Conservation (phyloP, 352 stramenopile genomes). For the Blastocystis sp. region DNA sequence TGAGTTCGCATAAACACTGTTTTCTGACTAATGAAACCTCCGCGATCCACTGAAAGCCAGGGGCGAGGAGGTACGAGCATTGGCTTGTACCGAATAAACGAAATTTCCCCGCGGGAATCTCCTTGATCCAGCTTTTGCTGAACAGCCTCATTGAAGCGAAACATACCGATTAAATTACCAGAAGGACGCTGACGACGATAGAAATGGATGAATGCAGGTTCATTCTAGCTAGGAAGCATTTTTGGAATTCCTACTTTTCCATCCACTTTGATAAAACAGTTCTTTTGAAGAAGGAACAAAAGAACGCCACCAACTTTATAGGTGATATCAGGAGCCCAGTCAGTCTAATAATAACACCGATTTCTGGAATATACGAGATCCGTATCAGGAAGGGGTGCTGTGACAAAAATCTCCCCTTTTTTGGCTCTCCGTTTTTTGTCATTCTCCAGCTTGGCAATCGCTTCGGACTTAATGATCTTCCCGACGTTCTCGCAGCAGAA, state of each 20-base stretch:
- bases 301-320: conserved; percentile 68
- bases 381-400: neutral
- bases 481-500: conserved; percentile 59
- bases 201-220: conserved; percentile 64
- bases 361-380: neutral
- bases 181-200: conserved; percentile 46
- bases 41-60: conserved; percentile 80
- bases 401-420: conserved; percentile 30
- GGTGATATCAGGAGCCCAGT: conserved; percentile 52
- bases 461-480: conserved; percentile 58
- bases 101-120: conserved; percentile 72
- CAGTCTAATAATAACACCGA: neutral
- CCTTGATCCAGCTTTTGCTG: conserved; percentile 65
- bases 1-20: conserved; percentile 83
- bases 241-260: conserved; percentile 64
- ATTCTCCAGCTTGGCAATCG: conserved; percentile 10
- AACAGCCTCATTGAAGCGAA: conserved; percentile 61
- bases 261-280: conserved; percentile 67
- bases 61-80: conserved; percentile 88
- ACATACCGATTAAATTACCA: conserved; percentile 47
- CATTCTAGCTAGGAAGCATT: conserved; percentile 64
- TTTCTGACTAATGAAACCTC: conserved; percentile 83
- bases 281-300: conserved; percentile 74
- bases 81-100: conserved; percentile 79
- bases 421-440: conserved; percentile 28